Conservation (phyloP, 108 stramenopile genomes). For the Cyclotella kingstonii region DNA sequence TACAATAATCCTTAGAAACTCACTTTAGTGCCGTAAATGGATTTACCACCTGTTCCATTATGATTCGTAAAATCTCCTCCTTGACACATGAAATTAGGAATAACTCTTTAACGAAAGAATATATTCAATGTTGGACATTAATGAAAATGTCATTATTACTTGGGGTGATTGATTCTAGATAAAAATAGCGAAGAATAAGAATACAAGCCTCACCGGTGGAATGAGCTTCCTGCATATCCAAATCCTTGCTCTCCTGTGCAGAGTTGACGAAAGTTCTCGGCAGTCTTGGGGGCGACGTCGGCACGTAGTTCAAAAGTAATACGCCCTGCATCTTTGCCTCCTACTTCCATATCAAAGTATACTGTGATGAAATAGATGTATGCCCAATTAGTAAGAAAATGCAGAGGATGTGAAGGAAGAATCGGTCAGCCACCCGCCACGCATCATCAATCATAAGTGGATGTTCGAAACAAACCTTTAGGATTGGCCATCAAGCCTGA, state of each 20-base stretch:
- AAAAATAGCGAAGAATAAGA: too few relatives aligned
- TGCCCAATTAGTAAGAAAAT: background rate
- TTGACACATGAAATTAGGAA: constrained; percentile 62
- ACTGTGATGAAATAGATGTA: constrained; percentile 36
- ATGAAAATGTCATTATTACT: too few relatives aligned
- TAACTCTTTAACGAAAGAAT: too few relatives aligned
- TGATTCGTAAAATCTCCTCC: constrained; percentile 95
- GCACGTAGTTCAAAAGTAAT: constrained; percentile 93
- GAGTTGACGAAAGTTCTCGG: constrained; percentile 93
- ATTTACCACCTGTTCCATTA: constrained; percentile 92
- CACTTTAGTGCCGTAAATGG: constrained; percentile 54
- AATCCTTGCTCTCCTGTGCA: constrained; percentile 95
- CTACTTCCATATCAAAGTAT: constrained; percentile 94
- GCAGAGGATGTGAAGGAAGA: background rate
- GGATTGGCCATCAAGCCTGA: constrained; percentile 64
- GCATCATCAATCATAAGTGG: background rate
- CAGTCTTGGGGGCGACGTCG: constrained; percentile 95
- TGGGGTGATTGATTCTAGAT: too few relatives aligned
- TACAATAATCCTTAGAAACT: background rate
- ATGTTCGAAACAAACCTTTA: constrained; percentile 51
- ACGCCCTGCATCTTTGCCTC: constrained; percentile 84
- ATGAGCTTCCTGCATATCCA: constrained; percentile 88
- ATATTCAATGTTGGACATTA: too few relatives aligned
- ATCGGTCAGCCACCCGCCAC: background rate
- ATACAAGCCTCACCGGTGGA: constrained; percentile 66